Evolutionary conservation across 192 early-diverging fungal genomes (phyloP).

Genomic region (Kickxella alabastrina): DNA sequence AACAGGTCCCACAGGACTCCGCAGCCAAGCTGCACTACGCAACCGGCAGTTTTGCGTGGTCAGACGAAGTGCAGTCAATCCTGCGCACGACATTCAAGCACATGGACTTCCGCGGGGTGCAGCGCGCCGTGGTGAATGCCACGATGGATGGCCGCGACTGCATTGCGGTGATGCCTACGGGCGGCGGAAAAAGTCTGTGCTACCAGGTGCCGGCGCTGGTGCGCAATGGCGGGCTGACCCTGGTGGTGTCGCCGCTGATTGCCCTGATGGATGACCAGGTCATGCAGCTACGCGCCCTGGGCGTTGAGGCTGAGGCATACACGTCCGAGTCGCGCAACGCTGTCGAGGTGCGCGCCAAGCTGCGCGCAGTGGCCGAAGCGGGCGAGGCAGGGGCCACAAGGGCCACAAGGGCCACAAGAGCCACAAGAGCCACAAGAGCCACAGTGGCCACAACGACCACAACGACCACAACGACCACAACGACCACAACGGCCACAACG

Average conservation of each 20-base stretch:
- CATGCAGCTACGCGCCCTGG: slow-evolving; percentile 37
- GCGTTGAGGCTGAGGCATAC: slow-evolving; percentile 35
- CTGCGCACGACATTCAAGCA: slow-evolving; percentile 53
- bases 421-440: no score
- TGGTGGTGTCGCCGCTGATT: slow-evolving; percentile 55
- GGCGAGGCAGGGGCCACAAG: neutral
- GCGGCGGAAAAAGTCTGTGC: slow-evolving; percentile 55
- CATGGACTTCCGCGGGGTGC: slow-evolving; percentile 40
- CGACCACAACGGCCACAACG: no score
- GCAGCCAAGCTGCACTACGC: slow-evolving; percentile 30
- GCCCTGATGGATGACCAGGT: slow-evolving; percentile 57
- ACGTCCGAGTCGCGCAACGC: slow-evolving; percentile 47
- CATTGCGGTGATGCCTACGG: slow-evolving; percentile 51
- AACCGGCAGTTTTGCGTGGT: slow-evolving; percentile 53
- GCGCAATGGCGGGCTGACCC: slow-evolving; percentile 31
- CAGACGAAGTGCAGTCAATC: slow-evolving; percentile 26
- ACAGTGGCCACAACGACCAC: no score
- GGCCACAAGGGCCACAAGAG: no score
- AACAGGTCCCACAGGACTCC: slow-evolving; percentile 1
- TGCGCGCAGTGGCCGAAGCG: slow-evolving; percentile 14
- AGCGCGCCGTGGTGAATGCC: slow-evolving; percentile 53
- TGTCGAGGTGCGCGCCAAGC: slow-evolving; percentile 23
- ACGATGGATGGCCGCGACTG: slow-evolving; percentile 53
- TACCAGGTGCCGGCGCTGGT: slow-evolving; percentile 54
- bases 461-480: no score